Conservation (phyloP, 768 basidiomycete species). For the Suillus sp. region DNA sequence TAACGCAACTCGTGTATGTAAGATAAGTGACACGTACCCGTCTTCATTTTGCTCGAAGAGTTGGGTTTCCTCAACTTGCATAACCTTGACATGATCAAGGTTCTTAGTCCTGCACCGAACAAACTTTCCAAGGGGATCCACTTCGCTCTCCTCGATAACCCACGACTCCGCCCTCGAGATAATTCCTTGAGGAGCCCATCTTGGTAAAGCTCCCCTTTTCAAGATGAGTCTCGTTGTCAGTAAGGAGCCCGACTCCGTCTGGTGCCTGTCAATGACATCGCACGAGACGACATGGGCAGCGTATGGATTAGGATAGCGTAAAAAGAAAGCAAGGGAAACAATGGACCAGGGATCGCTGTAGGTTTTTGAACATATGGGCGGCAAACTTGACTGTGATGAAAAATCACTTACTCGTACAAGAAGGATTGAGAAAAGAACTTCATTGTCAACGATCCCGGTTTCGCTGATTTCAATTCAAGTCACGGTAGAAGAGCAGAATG, state of each 20-base stretch:
- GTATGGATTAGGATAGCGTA: conserved; percentile 95
- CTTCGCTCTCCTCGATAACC: conserved; percentile 94
- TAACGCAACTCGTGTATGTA: background rate
- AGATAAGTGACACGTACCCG: conserved; percentile 52
- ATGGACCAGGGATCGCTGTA: conserved; percentile 90
- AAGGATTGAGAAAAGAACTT: conserved; percentile 58
- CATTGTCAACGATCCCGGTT: conserved; percentile 47
- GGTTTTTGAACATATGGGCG: conserved; percentile 20
- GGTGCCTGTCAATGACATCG: conserved; percentile 87
- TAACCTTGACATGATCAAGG: conserved; percentile 90
- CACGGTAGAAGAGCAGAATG: background rate
- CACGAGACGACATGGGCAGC: conserved; percentile 92
- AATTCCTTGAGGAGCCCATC: conserved; percentile 88
- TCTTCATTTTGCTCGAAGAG: conserved; percentile 66
- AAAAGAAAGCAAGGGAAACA: conserved; percentile 89
- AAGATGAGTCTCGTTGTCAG: conserved; percentile 89
- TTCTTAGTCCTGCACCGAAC: conserved; percentile 85
- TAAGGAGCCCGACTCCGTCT: conserved; percentile 73
- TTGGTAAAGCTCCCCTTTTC: conserved; percentile 87
- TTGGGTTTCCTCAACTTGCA: conserved; percentile 88
- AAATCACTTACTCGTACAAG: conserved; percentile 52
- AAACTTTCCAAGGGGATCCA: conserved; percentile 78
- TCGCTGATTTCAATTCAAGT: conserved; percentile 1
- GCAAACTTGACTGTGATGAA: background rate
- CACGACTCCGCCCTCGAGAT: conserved; percentile 86